These are phyloP conservation scores for Skeletonema grethae DNA, from an alignment of 108 stramenopile species.

Conservation along the genomic window DNA sequence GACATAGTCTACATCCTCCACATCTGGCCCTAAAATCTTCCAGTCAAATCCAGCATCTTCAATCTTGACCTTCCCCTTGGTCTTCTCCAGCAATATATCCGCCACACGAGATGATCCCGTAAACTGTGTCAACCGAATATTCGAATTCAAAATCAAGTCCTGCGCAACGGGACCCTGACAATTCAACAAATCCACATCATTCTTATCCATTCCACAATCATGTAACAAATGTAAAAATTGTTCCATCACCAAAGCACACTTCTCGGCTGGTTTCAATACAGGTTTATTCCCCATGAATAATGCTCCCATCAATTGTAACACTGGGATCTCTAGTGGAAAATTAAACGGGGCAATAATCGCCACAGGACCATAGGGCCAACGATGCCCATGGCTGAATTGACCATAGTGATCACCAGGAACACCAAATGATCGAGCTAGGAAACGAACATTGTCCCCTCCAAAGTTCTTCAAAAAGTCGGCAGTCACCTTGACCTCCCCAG, in stretches of 20 bases:
- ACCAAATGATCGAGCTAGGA: constrained; percentile 85
- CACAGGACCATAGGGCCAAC: constrained; percentile 97
- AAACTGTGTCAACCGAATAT: constrained; percentile 94
- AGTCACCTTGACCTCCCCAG: constrained; percentile 85
- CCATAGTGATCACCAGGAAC: constrained; percentile 96
- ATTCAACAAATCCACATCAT: constrained; percentile 93
- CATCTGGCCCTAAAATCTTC: constrained; percentile 97
- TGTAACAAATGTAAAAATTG: constrained; percentile 90
- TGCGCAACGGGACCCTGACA: constrained; percentile 90
- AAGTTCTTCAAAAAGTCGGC: constrained; percentile 90
- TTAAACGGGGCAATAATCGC: constrained; percentile 97
- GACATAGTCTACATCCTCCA: constrained; percentile 91
- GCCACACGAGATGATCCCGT: constrained; percentile 93
- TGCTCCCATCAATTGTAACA: constrained; percentile 96
- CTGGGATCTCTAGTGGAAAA: constrained; percentile 95
- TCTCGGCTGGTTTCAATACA: constrained; percentile 84
- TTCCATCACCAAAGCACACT: constrained; percentile 94
- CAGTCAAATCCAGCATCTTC: constrained; percentile 99
- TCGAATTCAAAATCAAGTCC: constrained; percentile 75
- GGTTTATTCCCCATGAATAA: constrained; percentile 99
- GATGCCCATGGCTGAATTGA: constrained; percentile 91
- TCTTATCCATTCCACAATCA: constrained; percentile 89
- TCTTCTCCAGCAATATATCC: constrained; percentile 75
- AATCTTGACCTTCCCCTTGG: constrained; percentile 92
- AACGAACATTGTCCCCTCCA: constrained; percentile 92